A percentile compares a stretch with the other conserved stretches of the same genome.
phyloP scores from a whole-genome alignment of 2,329 filamentous ascomycete species.

The Sporothrix phasma region DNA sequence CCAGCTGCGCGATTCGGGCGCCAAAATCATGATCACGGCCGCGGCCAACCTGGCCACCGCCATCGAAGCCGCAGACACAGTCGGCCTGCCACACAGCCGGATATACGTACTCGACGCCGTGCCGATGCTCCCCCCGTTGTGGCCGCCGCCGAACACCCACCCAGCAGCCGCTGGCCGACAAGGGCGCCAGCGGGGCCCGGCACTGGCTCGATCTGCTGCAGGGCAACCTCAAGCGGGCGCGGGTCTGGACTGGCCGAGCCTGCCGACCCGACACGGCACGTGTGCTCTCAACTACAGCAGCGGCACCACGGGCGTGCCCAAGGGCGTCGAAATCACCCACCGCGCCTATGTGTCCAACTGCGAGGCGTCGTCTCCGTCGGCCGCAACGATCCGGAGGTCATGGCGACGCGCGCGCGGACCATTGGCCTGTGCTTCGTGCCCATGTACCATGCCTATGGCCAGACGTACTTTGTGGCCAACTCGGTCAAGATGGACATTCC shows the following conservation, averaged over 20 bases:
- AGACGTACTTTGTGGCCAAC: conserved; percentile 58
- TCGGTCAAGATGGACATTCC: conserved; percentile 47
- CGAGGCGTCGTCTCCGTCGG: conserved; percentile 44
- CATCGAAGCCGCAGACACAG: conserved; percentile 52
- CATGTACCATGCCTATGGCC: conserved; percentile 65
- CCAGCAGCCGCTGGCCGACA: not conserved
- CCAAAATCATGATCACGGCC: conserved; percentile 56
- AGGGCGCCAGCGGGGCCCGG: conserved; percentile 22
- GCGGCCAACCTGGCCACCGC: conserved; percentile 51
- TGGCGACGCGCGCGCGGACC: conserved; percentile 30
- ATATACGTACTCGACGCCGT: conserved; percentile 58
- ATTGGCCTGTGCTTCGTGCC: conserved; percentile 59
- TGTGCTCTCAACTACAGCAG: conserved; percentile 71
- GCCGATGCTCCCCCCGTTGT: conserved; percentile 28
- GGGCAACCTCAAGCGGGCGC: conserved; percentile 37
- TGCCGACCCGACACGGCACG: conserved; percentile 38
- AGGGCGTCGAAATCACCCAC: conserved; percentile 77
- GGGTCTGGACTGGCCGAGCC: conserved; percentile 52
- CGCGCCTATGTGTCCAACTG: conserved; percentile 65
- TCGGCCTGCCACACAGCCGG: conserved; percentile 41
- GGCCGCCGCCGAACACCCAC: conserved; percentile 9
- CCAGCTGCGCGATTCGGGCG: conserved; percentile 62
- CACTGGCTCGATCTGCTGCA: conserved; percentile 58
- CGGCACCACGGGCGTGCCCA: conserved; percentile 71
- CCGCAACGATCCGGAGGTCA: conserved; percentile 36